Conservation (phyloP, 2,329 filamentous ascomycete species). For the Eurotiales sp. region DNA sequence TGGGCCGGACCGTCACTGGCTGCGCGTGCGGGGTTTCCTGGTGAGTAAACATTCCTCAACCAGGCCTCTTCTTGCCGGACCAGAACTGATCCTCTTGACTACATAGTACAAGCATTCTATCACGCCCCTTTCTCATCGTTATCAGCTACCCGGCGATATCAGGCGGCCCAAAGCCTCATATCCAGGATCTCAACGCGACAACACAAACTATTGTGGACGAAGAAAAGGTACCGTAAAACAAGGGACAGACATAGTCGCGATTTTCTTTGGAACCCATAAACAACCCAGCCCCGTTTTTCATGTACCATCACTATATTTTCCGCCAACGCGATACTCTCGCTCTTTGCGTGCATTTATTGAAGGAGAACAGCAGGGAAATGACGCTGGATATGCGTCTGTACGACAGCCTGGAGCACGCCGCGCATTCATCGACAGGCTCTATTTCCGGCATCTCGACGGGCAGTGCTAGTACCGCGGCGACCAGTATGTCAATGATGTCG, state of each 20-base stretch:
- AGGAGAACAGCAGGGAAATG: conserved; percentile 35
- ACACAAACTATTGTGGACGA: not conserved
- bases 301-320: conserved; percentile 37
- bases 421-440: conserved; percentile 32
- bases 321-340: conserved; percentile 39
- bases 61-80: not conserved
- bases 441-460: conserved; percentile 30
- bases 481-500: conserved; percentile 34
- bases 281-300: conserved; percentile 23
- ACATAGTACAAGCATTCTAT: too few species aligned
- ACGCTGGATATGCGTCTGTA: conserved; percentile 40
- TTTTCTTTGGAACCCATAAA: conserved; percentile 8
- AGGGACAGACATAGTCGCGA: conserved; percentile 9
- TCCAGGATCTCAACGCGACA: not conserved
- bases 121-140: not conserved
- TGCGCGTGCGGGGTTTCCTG: conserved; percentile 11
- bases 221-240: conserved; percentile 16
- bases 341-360: conserved; percentile 39
- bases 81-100: too few species aligned
- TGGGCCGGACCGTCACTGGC: conserved; percentile 8
- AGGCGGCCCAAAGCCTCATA: not conserved
- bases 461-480: conserved; percentile 35
- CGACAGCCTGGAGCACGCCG: conserved; percentile 28
- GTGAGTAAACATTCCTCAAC: conserved; percentile 10
- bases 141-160: too few species aligned